Percentiles rank a stretch among this genome's conserved stretches.
These are phyloP conservation scores for Cytospora leucostoma DNA, from an alignment of 2,329 filamentous ascomycete species.

Conservation along the genomic window DNA sequence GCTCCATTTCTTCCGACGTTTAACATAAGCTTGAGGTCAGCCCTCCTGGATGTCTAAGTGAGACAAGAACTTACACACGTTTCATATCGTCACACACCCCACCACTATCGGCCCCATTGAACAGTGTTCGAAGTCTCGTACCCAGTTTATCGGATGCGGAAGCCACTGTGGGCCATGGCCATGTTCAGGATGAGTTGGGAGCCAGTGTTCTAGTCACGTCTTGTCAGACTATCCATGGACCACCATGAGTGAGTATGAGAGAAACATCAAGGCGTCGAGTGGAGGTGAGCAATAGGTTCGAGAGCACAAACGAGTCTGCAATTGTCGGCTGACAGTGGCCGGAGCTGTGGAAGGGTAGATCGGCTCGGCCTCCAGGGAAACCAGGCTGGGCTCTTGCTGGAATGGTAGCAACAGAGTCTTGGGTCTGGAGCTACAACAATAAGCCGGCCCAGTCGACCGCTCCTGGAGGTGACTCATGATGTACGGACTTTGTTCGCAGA, in stretches of 20 bases:
- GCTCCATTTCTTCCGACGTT: slow-evolving; percentile 6
- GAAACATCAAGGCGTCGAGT: too few relatives aligned
- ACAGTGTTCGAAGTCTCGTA: background rate
- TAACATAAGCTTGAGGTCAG: background rate
- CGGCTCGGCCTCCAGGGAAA: background rate
- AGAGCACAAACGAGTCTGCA: background rate
- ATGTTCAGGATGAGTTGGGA: background rate
- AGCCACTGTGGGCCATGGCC: background rate
- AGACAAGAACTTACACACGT: slow-evolving; percentile 9
- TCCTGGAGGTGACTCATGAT: background rate
- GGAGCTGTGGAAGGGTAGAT: background rate
- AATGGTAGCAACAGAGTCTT: background rate
- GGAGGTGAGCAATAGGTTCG: background rate
- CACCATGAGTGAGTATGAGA: too few relatives aligned
- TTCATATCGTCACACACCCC: slow-evolving; percentile 12
- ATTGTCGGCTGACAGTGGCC: background rate
- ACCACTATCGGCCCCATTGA: slow-evolving; percentile 12
- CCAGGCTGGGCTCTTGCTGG: background rate
- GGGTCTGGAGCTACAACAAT: slow-evolving; percentile 13
- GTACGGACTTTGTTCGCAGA: background rate
- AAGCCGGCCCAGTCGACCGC: slow-evolving; percentile 5
- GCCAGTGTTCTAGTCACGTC: too few relatives aligned
- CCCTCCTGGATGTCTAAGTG: slow-evolving; percentile 9
- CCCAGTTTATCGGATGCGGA: background rate
- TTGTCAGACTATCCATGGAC: too few relatives aligned